Conservation (phyloP, 768 basidiomycete genomes). For the Suillus variegatus region DNA sequence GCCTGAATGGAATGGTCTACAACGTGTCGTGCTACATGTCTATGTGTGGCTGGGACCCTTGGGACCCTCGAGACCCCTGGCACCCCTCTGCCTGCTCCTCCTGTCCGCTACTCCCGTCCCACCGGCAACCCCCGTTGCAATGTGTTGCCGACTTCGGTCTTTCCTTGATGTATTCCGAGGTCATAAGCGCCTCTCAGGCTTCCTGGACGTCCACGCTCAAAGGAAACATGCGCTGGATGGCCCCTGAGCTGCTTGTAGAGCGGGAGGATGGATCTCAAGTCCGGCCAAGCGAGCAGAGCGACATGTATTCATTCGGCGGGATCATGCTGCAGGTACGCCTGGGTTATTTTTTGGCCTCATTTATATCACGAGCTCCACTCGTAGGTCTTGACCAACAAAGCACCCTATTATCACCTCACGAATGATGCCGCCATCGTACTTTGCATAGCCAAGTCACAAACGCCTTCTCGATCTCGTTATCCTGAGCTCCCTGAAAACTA, state of each 20-base stretch:
- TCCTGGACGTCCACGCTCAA: background rate
- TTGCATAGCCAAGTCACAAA: background rate
- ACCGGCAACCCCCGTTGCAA: too few species aligned
- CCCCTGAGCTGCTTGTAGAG: constrained; percentile 34
- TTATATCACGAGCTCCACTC: background rate
- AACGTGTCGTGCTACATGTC: too few species aligned
- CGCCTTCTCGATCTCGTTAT: background rate
- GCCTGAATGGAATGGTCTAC: too few species aligned
- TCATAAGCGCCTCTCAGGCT: constrained; percentile 19
- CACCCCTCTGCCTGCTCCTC: too few species aligned
- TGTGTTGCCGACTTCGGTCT: constrained; percentile 41
- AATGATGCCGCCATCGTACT: background rate
- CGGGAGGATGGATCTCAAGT: background rate
- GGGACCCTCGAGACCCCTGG: too few species aligned
- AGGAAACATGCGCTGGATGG: constrained; percentile 47
- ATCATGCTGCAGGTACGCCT: constrained; percentile 28
- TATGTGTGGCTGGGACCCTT: too few species aligned
- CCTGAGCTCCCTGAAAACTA: background rate
- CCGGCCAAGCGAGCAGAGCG: constrained; percentile 29
- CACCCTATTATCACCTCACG: background rate
- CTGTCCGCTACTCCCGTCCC: too few species aligned
- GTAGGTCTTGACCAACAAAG: background rate
- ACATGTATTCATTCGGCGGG: constrained; percentile 45
- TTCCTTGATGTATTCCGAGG: constrained; percentile 37
- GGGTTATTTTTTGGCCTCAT: constrained; percentile 21